Percentiles rank a stretch among this genome's conserved stretches.
phyloP scores from a whole-genome alignment of 1,284 basidiomycete genomes.

The Ganoderma sp. region DNA sequence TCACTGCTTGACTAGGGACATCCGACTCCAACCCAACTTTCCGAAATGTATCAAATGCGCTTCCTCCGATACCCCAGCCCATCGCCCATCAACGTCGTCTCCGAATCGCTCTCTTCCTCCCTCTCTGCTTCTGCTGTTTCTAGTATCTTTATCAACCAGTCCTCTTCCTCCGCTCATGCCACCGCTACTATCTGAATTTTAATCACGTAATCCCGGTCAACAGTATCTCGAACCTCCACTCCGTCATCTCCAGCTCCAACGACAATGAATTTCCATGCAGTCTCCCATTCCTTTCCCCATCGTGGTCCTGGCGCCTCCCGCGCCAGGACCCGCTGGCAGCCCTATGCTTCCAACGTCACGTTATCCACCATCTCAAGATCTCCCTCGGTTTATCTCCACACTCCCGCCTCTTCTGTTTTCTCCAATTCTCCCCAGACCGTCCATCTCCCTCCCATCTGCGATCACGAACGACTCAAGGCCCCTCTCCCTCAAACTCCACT shows the following conservation, averaged over 20 bases:
- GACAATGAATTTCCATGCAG: constrained; percentile 54
- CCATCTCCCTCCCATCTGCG: constrained; percentile 43
- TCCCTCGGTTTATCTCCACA: constrained; percentile 58
- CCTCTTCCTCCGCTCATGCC: constrained; percentile 36
- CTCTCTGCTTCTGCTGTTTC: constrained; percentile 19
- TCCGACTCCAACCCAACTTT: constrained; percentile 32
- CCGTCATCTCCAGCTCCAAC: constrained; percentile 23
- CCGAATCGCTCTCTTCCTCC: constrained; percentile 15
- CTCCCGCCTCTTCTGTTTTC: constrained; percentile 62
- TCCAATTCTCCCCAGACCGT: constrained; percentile 50
- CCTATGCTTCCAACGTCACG: constrained; percentile 54
- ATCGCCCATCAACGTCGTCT: constrained; percentile 26
- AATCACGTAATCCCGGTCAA: constrained; percentile 25
- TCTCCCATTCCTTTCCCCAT: constrained; percentile 67
- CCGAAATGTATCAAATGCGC: constrained; percentile 37
- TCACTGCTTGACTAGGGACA: constrained; percentile 40
- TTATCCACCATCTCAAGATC: constrained; percentile 41
- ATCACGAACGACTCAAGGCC: constrained; percentile 46
- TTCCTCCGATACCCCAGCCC: constrained; percentile 36
- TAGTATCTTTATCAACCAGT: constrained; percentile 36
- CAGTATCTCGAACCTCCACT: constrained; percentile 35
- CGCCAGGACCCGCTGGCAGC: constrained; percentile 75
- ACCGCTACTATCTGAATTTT: constrained; percentile 36
- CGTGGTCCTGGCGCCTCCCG: constrained; percentile 70
- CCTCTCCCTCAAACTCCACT: constrained; percentile 40